phyloP scores from a whole-genome alignment of 768 basidiomycete genomes.

The Calocybe cyanea region DNA sequence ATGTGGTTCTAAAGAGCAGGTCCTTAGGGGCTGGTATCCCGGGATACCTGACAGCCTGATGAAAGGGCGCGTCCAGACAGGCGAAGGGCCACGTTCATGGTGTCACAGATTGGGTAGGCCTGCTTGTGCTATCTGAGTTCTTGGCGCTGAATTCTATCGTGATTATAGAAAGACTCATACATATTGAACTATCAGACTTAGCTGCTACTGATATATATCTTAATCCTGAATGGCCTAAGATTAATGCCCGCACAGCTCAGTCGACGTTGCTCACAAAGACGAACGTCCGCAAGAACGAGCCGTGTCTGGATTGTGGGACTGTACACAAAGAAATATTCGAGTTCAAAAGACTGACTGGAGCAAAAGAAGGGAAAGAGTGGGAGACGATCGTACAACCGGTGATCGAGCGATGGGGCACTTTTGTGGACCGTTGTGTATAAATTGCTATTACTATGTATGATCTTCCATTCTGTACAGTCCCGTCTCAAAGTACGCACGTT shows the following conservation, averaged over 20 bases:
- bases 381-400: slow-evolving; percentile 70
- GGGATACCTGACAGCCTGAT: slow-evolving; percentile 53
- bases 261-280: slow-evolving; percentile 17
- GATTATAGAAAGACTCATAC: slow-evolving; percentile 62
- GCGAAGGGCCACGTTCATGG: slow-evolving; percentile 45
- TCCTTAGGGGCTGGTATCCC: slow-evolving; percentile 75
- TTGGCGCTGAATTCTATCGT: background rate
- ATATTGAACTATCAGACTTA: slow-evolving; percentile 76
- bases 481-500: no score
- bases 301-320: slow-evolving; percentile 43
- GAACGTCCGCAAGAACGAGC: slow-evolving; percentile 18
- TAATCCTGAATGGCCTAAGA: slow-evolving; percentile 40
- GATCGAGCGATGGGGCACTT: slow-evolving; percentile 74
- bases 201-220: slow-evolving; percentile 57
- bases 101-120: slow-evolving; percentile 61
- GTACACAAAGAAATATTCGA: slow-evolving; percentile 79
- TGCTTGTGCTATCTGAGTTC: background rate
- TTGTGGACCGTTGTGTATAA: slow-evolving; percentile 44
- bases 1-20: slow-evolving; percentile 72
- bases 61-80: slow-evolving; percentile 62
- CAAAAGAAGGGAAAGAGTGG: slow-evolving; percentile 67
- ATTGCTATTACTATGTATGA: background rate
- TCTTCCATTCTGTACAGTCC: no score
- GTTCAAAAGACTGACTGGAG: slow-evolving; percentile 56
- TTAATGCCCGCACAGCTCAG: slow-evolving; percentile 19